These are phyloP conservation scores for Capronia epimyces DNA, from an alignment of 2,329 filamentous ascomycete genomes.

Conservation along the genomic window DNA sequence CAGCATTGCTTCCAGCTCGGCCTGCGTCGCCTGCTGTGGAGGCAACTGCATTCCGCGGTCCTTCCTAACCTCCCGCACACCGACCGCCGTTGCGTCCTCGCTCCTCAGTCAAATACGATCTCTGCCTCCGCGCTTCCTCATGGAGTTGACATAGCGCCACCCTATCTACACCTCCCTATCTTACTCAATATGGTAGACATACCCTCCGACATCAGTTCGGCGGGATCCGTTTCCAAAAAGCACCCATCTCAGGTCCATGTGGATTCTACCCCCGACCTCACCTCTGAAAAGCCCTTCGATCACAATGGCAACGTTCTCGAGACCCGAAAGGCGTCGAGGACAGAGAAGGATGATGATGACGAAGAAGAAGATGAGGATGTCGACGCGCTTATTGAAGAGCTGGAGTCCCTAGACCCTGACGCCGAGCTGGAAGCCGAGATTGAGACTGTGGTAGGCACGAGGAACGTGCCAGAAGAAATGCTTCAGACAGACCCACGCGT, in stretches of 20 bases:
- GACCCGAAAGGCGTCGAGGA: constrained; percentile 8
- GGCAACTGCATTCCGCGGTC: background rate
- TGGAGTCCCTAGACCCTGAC: constrained; percentile 71
- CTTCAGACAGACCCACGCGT: constrained; percentile 68
- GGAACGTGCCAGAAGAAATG: constrained; percentile 65
- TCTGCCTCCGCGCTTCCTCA: background rate
- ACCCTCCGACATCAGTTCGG: constrained; percentile 19
- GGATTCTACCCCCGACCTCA: constrained; percentile 8
- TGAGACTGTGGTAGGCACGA: constrained; percentile 49
- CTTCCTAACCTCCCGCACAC: background rate
- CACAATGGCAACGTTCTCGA: constrained; percentile 14
- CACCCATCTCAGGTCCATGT: constrained; percentile 9
- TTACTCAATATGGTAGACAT: constrained; percentile 22
- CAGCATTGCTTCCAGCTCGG: background rate
- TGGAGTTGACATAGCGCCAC: constrained; percentile 17
- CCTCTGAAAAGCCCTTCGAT: constrained; percentile 6
- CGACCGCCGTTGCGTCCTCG: background rate
- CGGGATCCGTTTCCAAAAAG: constrained; percentile 17
- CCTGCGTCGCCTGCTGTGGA: background rate
- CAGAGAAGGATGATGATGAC: constrained; percentile 49
- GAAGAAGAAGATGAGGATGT: constrained; percentile 79
- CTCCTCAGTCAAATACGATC: background rate
- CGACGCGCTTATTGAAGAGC: constrained; percentile 78
- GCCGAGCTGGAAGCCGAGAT: constrained; percentile 58
- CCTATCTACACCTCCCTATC: constrained; percentile 11